Percentiles rank a stretch among this genome's conserved stretches.
Conservation (phyloP, 176 grass and related monocot genomes). For the Oryza brachyantha region DNA sequence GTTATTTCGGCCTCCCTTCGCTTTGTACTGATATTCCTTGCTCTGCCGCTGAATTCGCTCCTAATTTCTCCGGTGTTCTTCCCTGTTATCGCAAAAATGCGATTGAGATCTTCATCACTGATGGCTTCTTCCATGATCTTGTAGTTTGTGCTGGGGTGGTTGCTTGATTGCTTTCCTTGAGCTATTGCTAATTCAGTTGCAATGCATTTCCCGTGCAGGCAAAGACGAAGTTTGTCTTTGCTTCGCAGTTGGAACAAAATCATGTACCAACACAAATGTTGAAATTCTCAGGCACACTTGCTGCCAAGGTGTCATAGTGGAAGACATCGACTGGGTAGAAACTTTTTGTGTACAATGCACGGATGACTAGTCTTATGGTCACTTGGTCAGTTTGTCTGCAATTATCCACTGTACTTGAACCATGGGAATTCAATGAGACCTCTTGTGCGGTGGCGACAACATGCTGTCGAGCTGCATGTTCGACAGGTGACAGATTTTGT, state of each 20-base stretch:
- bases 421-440: neutral
- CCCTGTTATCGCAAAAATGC: no score
- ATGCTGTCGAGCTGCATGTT: neutral
- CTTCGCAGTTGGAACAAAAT: neutral
- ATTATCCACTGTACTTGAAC: neutral
- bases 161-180: no score
- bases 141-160: neutral
- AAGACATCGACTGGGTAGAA: neutral
- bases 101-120: no score
- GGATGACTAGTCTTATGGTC: neutral
- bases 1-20: neutral
- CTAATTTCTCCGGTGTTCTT: no score
- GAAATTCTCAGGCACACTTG: slow-evolving; percentile 6
- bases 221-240: slow-evolving; percentile 7
- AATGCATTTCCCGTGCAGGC: neutral
- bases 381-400: neutral
- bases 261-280: neutral
- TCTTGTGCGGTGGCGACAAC: neutral
- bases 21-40: slow-evolving; percentile 2
- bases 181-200: neutral
- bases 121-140: slow-evolving; percentile 19
- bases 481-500: neutral
- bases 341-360: neutral
- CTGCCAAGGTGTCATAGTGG: neutral
- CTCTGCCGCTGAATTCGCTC: neutral